Evolutionary conservation across 257 asterid species (phyloP).

Genomic region (Solanum chiquidenum): DNA sequence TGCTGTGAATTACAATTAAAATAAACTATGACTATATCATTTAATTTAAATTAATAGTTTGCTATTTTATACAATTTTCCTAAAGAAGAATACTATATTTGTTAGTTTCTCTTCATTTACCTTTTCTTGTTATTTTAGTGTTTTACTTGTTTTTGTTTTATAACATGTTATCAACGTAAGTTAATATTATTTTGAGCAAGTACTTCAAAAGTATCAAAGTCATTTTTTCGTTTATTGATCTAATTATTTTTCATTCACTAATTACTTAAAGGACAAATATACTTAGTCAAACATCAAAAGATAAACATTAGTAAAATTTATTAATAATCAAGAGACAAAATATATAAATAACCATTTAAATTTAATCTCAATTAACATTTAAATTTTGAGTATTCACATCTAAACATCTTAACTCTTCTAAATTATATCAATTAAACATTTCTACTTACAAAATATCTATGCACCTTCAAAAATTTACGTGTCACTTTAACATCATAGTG

Average conservation of each 20-base stretch:
- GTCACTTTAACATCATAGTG: rapidly evolving
- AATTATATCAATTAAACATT: rapidly evolving
- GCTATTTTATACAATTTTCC: too few species aligned
- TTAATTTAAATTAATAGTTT: too few species aligned
- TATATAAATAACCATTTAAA: neutral
- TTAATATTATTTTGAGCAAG: neutral
- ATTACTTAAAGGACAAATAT: neutral
- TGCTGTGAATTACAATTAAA: too few species aligned
- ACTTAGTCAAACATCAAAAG: neutral
- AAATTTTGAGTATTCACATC: neutral
- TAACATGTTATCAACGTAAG: too few species aligned
- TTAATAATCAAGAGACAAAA: neutral
- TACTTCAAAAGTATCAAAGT: neutral
- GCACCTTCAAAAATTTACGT: neutral
- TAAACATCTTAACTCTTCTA: rapidly evolving
- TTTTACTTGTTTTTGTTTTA: too few species aligned
- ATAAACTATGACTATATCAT: too few species aligned
- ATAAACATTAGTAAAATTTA: neutral
- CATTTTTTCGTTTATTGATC: too few species aligned
- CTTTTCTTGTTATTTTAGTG: neutral
- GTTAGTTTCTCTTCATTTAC: neutral
- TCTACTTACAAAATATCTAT: neutral
- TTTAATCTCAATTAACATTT: too few species aligned
- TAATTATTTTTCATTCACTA: neutral
- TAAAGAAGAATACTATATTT: too few species aligned